These are phyloP conservation scores for Paecilomyces dactylethromorphus DNA, from an alignment of 2,329 filamentous ascomycete species.

Conservation along the genomic window DNA sequence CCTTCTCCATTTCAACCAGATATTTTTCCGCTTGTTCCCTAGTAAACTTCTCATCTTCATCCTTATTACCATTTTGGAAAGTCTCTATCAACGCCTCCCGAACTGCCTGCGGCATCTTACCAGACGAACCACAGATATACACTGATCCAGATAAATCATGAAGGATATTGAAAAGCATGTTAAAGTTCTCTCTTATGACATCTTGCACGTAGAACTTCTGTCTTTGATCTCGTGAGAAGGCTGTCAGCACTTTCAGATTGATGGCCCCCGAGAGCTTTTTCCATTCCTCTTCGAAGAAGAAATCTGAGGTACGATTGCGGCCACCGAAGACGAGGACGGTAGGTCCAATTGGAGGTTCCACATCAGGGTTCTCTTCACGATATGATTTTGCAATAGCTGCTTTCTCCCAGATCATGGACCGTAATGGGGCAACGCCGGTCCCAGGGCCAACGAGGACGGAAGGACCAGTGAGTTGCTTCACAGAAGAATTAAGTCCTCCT, in stretches of 20 bases:
- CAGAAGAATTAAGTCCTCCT: conserved; percentile 45
- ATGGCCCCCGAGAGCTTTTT: conserved; percentile 33
- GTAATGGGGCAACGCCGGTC: conserved; percentile 79
- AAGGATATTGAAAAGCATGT: conserved; percentile 47
- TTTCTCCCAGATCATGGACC: conserved; percentile 75
- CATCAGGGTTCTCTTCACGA: conserved; percentile 19
- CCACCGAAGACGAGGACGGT: conserved; percentile 76
- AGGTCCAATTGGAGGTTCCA: conserved; percentile 29
- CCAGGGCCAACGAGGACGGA: conserved; percentile 76
- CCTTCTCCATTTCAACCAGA: conserved; percentile 54
- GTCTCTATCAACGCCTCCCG: conserved; percentile 59
- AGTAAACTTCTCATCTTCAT: conserved; percentile 24
- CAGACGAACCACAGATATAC: conserved; percentile 51
- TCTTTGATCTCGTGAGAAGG: conserved; percentile 64
- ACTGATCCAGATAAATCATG: conserved; percentile 45
- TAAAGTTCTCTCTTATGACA: conserved; percentile 46
- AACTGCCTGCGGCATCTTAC: conserved; percentile 65
- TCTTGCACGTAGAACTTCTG: conserved; percentile 65
- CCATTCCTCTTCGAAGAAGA: conserved; percentile 79
- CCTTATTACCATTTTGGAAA: conserved; percentile 45
- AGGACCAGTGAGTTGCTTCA: conserved; percentile 46
- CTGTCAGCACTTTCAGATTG: conserved; percentile 51
- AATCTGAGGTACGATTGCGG: conserved; percentile 68
- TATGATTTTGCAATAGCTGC: conserved; percentile 28
- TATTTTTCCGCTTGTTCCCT: conserved; percentile 50